A percentile compares a stretch with the other conserved stretches of the same genome.
phyloP scores from a whole-genome alignment of 2,329 filamentous ascomycete genomes.

The Fusarium globosum region DNA sequence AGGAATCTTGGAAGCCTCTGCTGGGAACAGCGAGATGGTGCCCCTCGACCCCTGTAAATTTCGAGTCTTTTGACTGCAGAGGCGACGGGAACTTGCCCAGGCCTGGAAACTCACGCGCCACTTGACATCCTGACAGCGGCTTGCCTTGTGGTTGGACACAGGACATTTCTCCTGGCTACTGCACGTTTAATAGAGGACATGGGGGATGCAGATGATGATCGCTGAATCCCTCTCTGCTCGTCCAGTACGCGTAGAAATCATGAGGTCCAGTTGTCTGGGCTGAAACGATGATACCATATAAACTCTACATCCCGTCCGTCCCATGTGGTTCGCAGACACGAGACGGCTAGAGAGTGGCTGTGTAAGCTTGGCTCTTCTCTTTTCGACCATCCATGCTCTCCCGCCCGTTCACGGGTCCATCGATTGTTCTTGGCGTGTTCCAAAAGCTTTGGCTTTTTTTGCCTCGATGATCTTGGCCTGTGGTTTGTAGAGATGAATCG shows the following conservation, averaged over 20 bases:
- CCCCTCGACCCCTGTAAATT: constrained; percentile 27
- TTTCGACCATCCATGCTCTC: constrained; percentile 9
- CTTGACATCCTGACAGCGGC: constrained; percentile 15
- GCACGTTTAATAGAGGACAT: constrained; percentile 27
- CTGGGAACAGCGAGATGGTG: constrained; percentile 11
- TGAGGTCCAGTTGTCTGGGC: constrained; percentile 1
- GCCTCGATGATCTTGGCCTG: constrained; percentile 12
- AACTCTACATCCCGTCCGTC: constrained; percentile 10
- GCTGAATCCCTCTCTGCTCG: not conserved
- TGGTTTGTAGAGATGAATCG: constrained; percentile 20
- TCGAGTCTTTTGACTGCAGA: not conserved
- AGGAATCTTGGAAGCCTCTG: constrained; percentile 6
- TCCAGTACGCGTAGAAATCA: not conserved
- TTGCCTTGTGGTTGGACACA: constrained; percentile 15
- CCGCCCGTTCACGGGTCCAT: constrained; percentile 12
- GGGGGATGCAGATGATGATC: constrained; percentile 9
- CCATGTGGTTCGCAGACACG: constrained; percentile 34
- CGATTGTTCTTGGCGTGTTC: constrained; percentile 23
- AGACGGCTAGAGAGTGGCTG: constrained; percentile 37
- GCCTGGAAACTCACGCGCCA: constrained; percentile 25
- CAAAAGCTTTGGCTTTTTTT: constrained; percentile 24
- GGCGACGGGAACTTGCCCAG: constrained; percentile 15
- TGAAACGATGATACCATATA: constrained; percentile 25
- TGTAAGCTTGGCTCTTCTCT: constrained; percentile 30
- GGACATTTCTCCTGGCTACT: constrained; percentile 30